These are phyloP conservation scores for Phytopythium litorale DNA, from an alignment of 352 stramenopile species.

Conservation along the genomic window DNA sequence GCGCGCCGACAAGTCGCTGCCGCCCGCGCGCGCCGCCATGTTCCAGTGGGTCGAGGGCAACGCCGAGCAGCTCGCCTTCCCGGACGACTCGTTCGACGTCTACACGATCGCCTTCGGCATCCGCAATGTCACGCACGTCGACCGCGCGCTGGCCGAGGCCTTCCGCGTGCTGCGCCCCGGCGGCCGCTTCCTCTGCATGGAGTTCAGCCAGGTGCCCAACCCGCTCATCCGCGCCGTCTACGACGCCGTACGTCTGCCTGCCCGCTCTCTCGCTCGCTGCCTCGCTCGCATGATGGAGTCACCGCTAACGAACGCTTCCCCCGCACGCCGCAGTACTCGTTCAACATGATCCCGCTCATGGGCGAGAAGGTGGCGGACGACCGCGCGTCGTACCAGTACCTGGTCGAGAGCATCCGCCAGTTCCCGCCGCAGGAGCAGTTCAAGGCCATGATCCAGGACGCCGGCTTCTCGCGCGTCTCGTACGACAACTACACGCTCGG, in stretches of 20 bases:
- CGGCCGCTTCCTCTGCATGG: slow-evolving; percentile 97
- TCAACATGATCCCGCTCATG: slow-evolving; percentile 96
- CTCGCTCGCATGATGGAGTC: background rate
- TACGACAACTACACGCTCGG: slow-evolving; percentile 98
- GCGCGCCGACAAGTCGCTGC: slow-evolving; percentile 75
- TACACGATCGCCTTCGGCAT: slow-evolving; percentile 99
- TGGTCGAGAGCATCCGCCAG: slow-evolving; percentile 99
- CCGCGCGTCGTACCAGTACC: slow-evolving; percentile 97
- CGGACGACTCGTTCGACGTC: slow-evolving; percentile 95
- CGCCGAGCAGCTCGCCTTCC: slow-evolving; percentile 95
- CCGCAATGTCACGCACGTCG: slow-evolving; percentile 97
- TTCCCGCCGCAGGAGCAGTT: slow-evolving; percentile 98
- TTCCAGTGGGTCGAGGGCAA: slow-evolving; percentile 94
- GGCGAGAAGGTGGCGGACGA: slow-evolving; percentile 95
- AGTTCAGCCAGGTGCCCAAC: slow-evolving; percentile 96
- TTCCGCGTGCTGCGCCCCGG: slow-evolving; percentile 95
- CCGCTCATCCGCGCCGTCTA: slow-evolving; percentile 92
- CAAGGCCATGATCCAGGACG: slow-evolving; percentile 91
- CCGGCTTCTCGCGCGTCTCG: slow-evolving; percentile 91
- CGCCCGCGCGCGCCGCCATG: slow-evolving; percentile 43
- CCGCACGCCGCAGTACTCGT: slow-evolving; percentile 87
- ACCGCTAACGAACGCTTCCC: background rate
- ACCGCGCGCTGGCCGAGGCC: slow-evolving; percentile 93
- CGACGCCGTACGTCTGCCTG: slow-evolving; percentile 72
- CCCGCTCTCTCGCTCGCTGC: background rate